Base-by-base conservation (phyloP, 1,284 basidiomycete species). In the Athelia psychrophila region DNA sequence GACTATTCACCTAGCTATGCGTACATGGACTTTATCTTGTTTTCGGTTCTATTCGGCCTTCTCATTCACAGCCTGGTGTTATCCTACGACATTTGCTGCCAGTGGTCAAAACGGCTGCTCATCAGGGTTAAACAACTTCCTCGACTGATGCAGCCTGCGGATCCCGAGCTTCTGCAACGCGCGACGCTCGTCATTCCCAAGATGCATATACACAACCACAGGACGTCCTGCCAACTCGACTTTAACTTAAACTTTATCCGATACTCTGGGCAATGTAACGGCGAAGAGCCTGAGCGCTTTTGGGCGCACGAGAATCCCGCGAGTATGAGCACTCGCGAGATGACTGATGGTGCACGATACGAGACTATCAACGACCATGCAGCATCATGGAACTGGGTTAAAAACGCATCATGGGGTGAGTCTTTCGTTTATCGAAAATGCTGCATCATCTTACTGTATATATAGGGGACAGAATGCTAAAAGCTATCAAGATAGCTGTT, bases 81-180 rank as follows among this genome's bases (percentile, higher is more conserved):
- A 18, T 52, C 64, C 6, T 71, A 68, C 36, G 66, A 69, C 36
- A 71, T 71, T 40, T 59, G 56, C 12, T 70, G 68, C 44, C 67
- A 70, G 38, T 70, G 64, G 62, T 54, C 53, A 32, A 56, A 56
- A 2, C 58, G 69, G 19, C 33, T 70, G 3, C 51, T 49, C 45
- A 35, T 50, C 1, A 54, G 60, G 19, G 20, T 38, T 3, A 18
- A 1, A 32, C 33, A 32, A 27, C 18, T 24, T 8, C 13, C 5
- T 8, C 4, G n/a, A 8, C 4, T 10, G 15, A 23, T 18, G 20
- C 23, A 27, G 25, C 6, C 15, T n/a, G 13, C 42, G 32, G 24
- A 36, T 49, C 10, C 44, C 52, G 13, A 54, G 54, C 2, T 59
- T 56, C 20, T 59, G 56, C 44, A 6, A 23, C 20, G n/a, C 5